Conservation (phyloP, 2,329 filamentous ascomycete species). For the Pseudogymnoascus sp. region DNA sequence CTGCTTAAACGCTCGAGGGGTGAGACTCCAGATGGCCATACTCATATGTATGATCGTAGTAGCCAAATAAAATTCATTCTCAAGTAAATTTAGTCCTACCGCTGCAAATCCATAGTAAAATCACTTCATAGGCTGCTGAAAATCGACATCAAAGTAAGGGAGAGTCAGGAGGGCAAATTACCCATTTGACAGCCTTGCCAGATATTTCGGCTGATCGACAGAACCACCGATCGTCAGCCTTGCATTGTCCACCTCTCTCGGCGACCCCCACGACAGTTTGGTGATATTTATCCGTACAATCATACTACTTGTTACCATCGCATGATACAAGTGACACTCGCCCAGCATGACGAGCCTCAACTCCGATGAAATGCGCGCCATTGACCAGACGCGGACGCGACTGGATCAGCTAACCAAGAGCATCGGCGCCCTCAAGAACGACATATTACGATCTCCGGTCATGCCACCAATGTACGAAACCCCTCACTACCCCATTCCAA, state of each 20-base stretch:
- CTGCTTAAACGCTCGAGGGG: too few species aligned
- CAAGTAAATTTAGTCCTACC: not conserved
- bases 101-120: not conserved
- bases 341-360: not conserved
- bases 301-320: not conserved
- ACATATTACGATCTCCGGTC: conserved; percentile 55
- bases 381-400: conserved; percentile 64
- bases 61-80: not conserved
- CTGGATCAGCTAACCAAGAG: conserved; percentile 62
- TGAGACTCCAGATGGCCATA: not conserved
- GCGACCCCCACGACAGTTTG: not conserved
- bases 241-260: not conserved
- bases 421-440: conserved; percentile 55
- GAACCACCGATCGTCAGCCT: not conserved
- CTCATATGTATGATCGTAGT: not conserved
- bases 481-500: not conserved
- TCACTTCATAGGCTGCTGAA: too few species aligned
- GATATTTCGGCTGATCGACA: not conserved
- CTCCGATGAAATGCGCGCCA: conserved; percentile 53
- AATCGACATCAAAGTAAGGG: not conserved
- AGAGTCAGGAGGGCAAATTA: not conserved
- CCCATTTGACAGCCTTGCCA: not conserved
- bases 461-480: conserved; percentile 56
- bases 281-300: not conserved
- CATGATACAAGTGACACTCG: not conserved